These are phyloP conservation scores for Fraxinus americana DNA, from an alignment of 257 asterid species.

Conservation along the genomic window DNA sequence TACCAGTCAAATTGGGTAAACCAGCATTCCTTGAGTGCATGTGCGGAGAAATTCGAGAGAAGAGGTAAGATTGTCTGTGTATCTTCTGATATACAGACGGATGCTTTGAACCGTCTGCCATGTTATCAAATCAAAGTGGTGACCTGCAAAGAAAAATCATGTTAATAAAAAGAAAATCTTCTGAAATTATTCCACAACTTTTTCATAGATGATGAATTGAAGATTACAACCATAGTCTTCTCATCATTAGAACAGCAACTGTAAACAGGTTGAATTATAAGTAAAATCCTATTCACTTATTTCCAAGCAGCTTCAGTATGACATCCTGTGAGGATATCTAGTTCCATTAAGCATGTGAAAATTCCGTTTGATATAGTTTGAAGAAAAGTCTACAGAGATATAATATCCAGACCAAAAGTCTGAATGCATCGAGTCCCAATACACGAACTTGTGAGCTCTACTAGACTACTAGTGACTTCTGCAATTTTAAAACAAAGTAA, in stretches of 20 bases:
- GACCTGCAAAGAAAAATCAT: background rate
- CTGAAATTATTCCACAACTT: background rate
- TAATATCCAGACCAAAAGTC: background rate
- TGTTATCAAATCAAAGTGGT: background rate
- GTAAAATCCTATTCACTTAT: background rate
- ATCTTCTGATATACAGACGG: conserved; percentile 21
- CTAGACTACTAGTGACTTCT: background rate
- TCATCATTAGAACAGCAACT: background rate
- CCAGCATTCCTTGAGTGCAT: background rate
- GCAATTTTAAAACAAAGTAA: background rate
- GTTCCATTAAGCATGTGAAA: background rate
- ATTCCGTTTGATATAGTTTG: background rate
- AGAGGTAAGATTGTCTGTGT: conserved; percentile 6
- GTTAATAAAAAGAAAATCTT: background rate
- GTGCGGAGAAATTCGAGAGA: conserved; percentile 16
- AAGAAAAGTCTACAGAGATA: background rate
- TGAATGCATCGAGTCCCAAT: background rate
- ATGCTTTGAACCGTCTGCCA: conserved; percentile 15
- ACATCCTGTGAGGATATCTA: background rate
- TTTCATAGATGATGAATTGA: background rate
- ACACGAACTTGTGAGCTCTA: background rate
- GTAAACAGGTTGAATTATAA: background rate
- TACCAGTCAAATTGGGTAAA: background rate
- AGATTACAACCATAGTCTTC: background rate
- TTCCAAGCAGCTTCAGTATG: background rate